A percentile compares a stretch with the other conserved stretches of the same genome.
Evolutionary conservation across 139 green algal species (phyloP).

Genomic region (Ettlia oleoabundans): DNA sequence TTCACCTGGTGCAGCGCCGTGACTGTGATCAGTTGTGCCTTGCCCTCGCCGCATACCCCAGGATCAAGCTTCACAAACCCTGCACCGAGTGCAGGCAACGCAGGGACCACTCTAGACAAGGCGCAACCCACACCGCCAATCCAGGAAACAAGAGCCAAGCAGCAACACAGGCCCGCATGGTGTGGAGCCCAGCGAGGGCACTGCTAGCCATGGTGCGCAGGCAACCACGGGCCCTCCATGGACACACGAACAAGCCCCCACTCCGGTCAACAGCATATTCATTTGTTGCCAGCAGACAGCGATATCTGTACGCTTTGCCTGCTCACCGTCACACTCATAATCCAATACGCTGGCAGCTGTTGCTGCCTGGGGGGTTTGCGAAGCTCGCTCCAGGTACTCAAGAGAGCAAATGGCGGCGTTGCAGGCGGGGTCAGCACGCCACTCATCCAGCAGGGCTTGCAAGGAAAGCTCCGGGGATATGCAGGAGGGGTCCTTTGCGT

Average conservation of each 20-base stretch:
- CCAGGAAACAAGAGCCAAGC: too few species aligned
- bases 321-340: neutral
- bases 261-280: neutral
- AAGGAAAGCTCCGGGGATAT: neutral
- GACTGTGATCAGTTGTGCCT: slow-evolving; percentile 7
- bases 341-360: neutral
- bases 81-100: neutral
- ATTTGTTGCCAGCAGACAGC: too few species aligned
- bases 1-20: slow-evolving; percentile 32
- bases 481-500: neutral
- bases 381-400: neutral
- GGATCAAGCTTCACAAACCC: neutral
- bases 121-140: too few species aligned
- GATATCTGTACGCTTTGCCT: neutral
- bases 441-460: neutral
- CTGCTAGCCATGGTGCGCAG: neutral
- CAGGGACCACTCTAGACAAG: too few species aligned
- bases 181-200: neutral
- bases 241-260: neutral
- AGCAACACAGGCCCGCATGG: neutral
- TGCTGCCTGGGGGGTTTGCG: neutral
- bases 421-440: neutral
- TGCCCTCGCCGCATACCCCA: neutral
- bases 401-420: neutral
- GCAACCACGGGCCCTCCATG: neutral